phyloP scores from a whole-genome alignment of 768 basidiomycete species.

The Agrocybe chaxingu region DNA sequence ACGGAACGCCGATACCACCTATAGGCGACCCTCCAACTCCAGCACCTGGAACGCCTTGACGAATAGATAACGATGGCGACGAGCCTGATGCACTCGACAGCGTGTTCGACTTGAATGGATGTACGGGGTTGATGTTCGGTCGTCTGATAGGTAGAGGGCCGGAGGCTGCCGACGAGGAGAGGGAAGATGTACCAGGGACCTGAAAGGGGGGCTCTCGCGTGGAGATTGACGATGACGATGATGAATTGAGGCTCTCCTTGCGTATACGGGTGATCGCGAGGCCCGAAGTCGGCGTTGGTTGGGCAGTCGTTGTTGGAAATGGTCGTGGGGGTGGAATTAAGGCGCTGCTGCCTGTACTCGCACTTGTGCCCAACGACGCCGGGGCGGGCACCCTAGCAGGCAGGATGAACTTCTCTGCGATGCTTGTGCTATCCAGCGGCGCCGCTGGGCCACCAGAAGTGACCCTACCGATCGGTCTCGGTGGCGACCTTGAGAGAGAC shows the following conservation, averaged over 20 bases:
- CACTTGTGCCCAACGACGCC: slow-evolving; percentile 19
- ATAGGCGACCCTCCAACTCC: slow-evolving; percentile 6
- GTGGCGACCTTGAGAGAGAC: slow-evolving; percentile 10
- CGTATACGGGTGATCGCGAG: slow-evolving; percentile 42
- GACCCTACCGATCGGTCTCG: slow-evolving; percentile 16
- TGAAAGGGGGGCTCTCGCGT: slow-evolving; percentile 8
- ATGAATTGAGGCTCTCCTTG: slow-evolving; percentile 46
- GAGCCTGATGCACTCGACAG: slow-evolving; percentile 28
- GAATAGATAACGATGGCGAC: slow-evolving; percentile 30
- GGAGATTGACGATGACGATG: slow-evolving; percentile 18
- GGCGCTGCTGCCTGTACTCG: slow-evolving; percentile 21
- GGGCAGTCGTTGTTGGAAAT: slow-evolving; percentile 14
- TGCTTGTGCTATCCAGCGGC: slow-evolving; percentile 13
- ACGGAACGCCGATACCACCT: slow-evolving; percentile 1
- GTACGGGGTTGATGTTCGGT: slow-evolving; percentile 27
- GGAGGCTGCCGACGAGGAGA: slow-evolving; percentile 28
- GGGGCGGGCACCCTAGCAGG: slow-evolving; percentile 19
- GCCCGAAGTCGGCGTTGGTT: slow-evolving; percentile 24
- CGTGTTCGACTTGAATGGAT: slow-evolving; percentile 40
- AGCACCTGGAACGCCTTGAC: slow-evolving; percentile 17
- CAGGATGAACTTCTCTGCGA: slow-evolving; percentile 36
- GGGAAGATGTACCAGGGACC: slow-evolving; percentile 16
- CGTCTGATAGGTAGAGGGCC: slow-evolving; percentile 29
- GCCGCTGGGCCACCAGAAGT: slow-evolving; percentile 13
- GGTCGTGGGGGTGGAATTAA: slow-evolving; percentile 29